Evolutionary conservation across 768 basidiomycete genomes (phyloP), one percentile per base, ranked within the genome.

Genomic region (Calocybe cyanea): DNA sequence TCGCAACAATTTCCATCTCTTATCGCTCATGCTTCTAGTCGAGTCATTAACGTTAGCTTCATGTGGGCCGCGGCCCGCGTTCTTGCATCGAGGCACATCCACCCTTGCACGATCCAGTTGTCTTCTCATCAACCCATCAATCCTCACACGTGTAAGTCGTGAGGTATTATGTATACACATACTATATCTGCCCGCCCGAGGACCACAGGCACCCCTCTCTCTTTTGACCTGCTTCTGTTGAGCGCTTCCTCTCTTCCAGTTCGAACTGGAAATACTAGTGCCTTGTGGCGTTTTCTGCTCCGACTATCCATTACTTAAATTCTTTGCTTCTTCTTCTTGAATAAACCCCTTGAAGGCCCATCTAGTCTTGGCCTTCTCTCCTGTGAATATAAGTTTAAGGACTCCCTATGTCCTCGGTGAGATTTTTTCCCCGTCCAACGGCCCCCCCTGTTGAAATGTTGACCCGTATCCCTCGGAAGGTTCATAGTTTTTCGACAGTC

Each of bases 61-160:
- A 42, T 61, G 53, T 56, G 43, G 52, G 35, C 49, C 43, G 50
- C 44, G 48, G 43, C 37, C 39, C 42, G 37, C 55, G 52, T 47
- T 39, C 46, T 28, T 40, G 36, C 43, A 42, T 39, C 48, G 51
- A 49, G 48, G 51, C 45, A 14, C 47, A 40, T 28, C 25, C 25
- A 45, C 40, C 24, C 54, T 54, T 56, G 56, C 50, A 60, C 55
- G 43, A 51, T 48, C 57, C 52, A 60, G 56, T 56, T 49, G 56
- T 52, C 59, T 57, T 58, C 55, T 59, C 59, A 52, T 60, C 66
- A 64, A 57, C 60, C 53, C 55, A 64, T 64, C 60, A 59, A 44
- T 62, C 56, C 57, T 40, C 56, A 64, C 73, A 74, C 72, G 73
- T 72, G 73, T 63, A 61, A 63, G 48, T 60, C 69, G 64, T 66